These are phyloP conservation scores for Pyrus hybrid DNA, from an alignment of 331 rosid genomes.

Conservation along the genomic window DNA sequence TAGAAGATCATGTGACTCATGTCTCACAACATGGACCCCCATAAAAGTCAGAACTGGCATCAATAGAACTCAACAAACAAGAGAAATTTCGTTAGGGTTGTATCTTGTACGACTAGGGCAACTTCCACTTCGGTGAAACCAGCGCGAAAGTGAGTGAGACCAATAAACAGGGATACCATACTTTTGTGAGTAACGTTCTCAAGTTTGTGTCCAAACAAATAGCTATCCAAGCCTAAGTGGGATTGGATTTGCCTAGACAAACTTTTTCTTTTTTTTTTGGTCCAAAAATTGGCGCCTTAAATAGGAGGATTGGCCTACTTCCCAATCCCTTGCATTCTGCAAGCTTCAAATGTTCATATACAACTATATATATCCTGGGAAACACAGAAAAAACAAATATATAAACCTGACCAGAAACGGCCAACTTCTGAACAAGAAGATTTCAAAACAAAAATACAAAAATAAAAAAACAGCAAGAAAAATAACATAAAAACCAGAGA, in stretches of 20 bases:
- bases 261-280: neutral
- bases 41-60: neutral
- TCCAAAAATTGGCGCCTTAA: neutral
- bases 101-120: too few relatives aligned
- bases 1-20: neutral
- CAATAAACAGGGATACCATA: too few relatives aligned
- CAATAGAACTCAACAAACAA: neutral
- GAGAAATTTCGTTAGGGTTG: too few relatives aligned
- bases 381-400: neutral
- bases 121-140: too few relatives aligned
- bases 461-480: neutral
- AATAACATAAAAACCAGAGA: neutral
- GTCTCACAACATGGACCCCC: neutral
- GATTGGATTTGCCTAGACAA: neutral
- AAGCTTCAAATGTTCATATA: neutral
- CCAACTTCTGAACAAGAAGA: conserved; percentile 3
- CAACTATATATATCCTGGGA: neutral
- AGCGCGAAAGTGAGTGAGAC: too few relatives aligned
- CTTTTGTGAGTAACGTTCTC: too few relatives aligned
- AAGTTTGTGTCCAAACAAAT: neutral
- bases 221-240: neutral
- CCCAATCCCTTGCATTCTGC: neutral
- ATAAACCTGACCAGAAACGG: neutral
- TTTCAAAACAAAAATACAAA: neutral
- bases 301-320: neutral